Percentiles rank a stretch among this genome's conserved stretches.
Conservation (phyloP, 1,284 basidiomycete species). For the Cystobasidium pallidum region DNA sequence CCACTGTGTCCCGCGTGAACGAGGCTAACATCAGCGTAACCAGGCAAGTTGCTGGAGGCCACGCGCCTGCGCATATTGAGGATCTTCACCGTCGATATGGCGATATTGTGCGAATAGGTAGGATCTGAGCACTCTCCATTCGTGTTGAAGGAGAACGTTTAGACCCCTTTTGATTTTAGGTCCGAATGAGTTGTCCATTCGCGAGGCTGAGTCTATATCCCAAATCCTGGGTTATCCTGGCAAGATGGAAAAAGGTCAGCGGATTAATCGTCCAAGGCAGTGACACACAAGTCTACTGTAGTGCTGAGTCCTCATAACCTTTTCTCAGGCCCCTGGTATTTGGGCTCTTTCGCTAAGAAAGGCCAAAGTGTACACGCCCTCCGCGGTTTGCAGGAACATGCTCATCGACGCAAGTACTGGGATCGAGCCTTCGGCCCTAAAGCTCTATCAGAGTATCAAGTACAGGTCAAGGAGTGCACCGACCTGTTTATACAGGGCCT, state of each 20-base stretch:
- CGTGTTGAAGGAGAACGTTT: neutral
- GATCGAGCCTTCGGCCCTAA: conserved; percentile 15
- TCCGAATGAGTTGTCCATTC: conserved; percentile 1
- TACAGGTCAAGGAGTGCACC: conserved; percentile 12
- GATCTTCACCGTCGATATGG: conserved; percentile 8
- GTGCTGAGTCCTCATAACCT: neutral
- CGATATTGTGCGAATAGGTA: conserved; percentile 12
- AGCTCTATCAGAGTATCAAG: conserved; percentile 14
- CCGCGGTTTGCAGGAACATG: conserved; percentile 6
- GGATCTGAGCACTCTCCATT: neutral
- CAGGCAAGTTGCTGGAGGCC: conserved; percentile 5
- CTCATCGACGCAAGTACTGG: conserved; percentile 15
- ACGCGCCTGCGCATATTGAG: conserved; percentile 3
- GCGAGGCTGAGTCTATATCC: conserved; percentile 1
- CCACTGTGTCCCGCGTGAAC: no score
- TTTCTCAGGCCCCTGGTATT: conserved; percentile 2
- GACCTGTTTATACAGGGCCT: conserved; percentile 9
- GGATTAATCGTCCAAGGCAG: no score
- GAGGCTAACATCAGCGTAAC: no score
- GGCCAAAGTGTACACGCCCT: conserved; percentile 17
- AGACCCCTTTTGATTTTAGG: neutral
- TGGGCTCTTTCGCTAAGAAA: conserved; percentile 17
- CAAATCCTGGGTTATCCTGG: conserved; percentile 18
- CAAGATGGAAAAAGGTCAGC: conserved; percentile 19
- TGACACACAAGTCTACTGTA: no score